Evolutionary conservation across 805 yeast species (phyloP).

Genomic region (Barnettozyma wickerhamii): DNA sequence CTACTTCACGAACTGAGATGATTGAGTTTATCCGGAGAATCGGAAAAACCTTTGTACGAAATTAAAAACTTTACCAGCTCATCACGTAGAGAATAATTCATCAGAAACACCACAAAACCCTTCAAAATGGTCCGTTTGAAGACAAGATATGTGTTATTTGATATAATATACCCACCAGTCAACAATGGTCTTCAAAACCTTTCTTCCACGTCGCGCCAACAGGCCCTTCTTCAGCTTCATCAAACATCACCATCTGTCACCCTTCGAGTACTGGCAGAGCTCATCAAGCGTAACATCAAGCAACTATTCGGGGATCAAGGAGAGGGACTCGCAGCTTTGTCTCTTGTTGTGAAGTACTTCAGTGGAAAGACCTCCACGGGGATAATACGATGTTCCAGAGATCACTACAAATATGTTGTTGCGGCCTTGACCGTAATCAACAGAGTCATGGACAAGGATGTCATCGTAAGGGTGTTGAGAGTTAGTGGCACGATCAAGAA

Average conservation of each 20-base stretch:
- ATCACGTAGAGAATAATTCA: background rate
- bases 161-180: slow-evolving; percentile 61
- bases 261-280: slow-evolving; percentile 44
- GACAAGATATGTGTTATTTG: slow-evolving; percentile 79
- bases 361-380: slow-evolving; percentile 81
- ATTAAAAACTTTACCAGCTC: background rate
- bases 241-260: slow-evolving; percentile 44
- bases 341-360: slow-evolving; percentile 70
- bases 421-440: slow-evolving; percentile 61
- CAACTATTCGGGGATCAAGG: slow-evolving; percentile 79
- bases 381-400: slow-evolving; percentile 71
- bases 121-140: slow-evolving; percentile 78
- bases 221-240: slow-evolving; percentile 44
- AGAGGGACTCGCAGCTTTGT: slow-evolving; percentile 54
- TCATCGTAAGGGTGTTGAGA: slow-evolving; percentile 55
- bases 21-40: background rate
- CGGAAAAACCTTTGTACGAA: background rate
- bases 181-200: no score
- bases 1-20: background rate
- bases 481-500: slow-evolving; percentile 87
- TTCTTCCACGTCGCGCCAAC: no score
- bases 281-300: slow-evolving; percentile 52
- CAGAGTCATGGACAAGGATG: slow-evolving; percentile 41
- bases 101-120: background rate
- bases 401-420: slow-evolving; percentile 54